These are phyloP conservation scores for Leccinum sublutescens DNA, from an alignment of 768 basidiomycete species.

Conservation along the genomic window DNA sequence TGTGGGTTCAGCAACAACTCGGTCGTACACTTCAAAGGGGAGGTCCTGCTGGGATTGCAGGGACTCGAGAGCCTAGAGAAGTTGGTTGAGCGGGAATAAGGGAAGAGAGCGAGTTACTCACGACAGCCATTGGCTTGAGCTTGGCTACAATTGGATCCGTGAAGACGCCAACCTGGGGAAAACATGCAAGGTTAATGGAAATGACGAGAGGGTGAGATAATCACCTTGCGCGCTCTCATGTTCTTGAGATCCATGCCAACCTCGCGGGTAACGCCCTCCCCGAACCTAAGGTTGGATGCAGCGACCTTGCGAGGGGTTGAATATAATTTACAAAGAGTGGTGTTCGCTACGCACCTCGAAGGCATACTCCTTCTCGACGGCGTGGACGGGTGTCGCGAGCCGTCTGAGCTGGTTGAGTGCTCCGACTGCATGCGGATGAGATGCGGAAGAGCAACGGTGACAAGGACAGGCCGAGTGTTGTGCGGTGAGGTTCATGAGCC, in stretches of 20 bases:
- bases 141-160: constrained; percentile 86
- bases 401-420: constrained; percentile 63
- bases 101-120: constrained; percentile 36
- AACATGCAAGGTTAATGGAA: constrained; percentile 5
- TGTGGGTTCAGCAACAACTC: constrained; percentile 86
- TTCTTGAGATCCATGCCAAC: constrained; percentile 95
- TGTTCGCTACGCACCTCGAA: constrained; percentile 60
- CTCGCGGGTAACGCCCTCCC: constrained; percentile 85
- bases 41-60: constrained; percentile 77
- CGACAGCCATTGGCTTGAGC: constrained; percentile 78
- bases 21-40: constrained; percentile 78
- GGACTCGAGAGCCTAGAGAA: constrained; percentile 64
- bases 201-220: not conserved
- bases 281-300: constrained; percentile 85
- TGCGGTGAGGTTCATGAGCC: constrained; percentile 67
- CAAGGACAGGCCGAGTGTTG: constrained; percentile 79
- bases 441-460: constrained; percentile 56
- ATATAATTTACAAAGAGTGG: not conserved
- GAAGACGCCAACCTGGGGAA: constrained; percentile 82
- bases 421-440: constrained; percentile 38
- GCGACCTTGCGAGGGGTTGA: constrained; percentile 54
- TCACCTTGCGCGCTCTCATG: constrained; percentile 83
- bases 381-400: constrained; percentile 75
- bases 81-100: not conserved
- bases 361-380: constrained; percentile 82